Evolutionary conservation across 257 asterid genomes (phyloP).

Genomic region (Vinca minor): DNA sequence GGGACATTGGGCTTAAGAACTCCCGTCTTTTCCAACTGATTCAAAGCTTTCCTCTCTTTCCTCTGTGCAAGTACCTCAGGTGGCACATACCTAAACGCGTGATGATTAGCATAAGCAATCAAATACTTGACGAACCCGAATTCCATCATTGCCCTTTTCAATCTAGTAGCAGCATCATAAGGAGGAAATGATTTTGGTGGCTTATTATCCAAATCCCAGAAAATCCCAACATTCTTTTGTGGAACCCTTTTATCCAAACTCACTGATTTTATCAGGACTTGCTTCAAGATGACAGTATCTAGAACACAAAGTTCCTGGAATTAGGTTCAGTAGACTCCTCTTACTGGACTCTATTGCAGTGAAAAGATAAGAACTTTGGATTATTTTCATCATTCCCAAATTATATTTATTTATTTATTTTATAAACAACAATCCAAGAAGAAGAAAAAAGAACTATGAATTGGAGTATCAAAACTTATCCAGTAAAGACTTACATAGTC

Average conservation of each 20-base stretch:
- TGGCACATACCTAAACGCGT: constrained; percentile 68
- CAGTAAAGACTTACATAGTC: not conserved
- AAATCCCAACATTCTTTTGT: constrained; percentile 53
- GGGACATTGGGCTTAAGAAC: constrained; percentile 50
- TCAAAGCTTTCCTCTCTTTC: constrained; percentile 42
- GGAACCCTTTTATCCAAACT: constrained; percentile 23
- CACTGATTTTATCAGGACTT: constrained; percentile 15
- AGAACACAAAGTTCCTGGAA: constrained; percentile 7
- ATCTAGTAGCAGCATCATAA: constrained; percentile 63
- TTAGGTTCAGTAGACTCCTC: constrained; percentile 9
- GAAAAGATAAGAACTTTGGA: constrained; percentile 17
- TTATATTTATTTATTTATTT: not conserved
- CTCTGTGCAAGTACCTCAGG: constrained; percentile 45
- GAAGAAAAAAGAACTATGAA: not conserved
- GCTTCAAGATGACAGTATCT: constrained; percentile 27
- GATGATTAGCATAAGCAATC: constrained; percentile 74
- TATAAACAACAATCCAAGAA: not conserved
- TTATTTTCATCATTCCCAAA: constrained; percentile 23
- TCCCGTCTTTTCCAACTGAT: constrained; percentile 48
- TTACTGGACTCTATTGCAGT: constrained; percentile 9
- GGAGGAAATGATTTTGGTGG: constrained; percentile 72
- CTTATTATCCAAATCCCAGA: constrained; percentile 94
- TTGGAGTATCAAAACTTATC: not conserved
- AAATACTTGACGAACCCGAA: constrained; percentile 70
- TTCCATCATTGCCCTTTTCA: constrained; percentile 52